Base-by-base conservation (phyloP, 768 basidiomycete genomes). In the Termitomyces sp. region DNA sequence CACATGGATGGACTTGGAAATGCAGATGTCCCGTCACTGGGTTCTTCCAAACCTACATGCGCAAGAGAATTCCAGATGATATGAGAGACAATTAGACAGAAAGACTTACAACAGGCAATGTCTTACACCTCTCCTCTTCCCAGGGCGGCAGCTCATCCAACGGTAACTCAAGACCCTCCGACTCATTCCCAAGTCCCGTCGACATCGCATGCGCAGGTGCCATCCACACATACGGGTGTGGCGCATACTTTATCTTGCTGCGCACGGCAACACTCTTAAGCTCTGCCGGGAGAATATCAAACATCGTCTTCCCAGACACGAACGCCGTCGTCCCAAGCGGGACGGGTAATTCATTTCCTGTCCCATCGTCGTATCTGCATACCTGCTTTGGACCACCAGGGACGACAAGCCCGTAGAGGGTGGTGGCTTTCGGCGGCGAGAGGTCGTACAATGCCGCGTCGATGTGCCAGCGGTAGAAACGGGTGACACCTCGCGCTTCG, bases 141-240 rank as follows among this genome's bases (percentile, higher is more conserved):
- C 93, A 97, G n/a, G 79, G 71, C 0, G 94, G 90, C 26, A 97
- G 81, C 60, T 92, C 85, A 18, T 79, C 72, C 49, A 83, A 63
- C 1, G 83, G 71, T 62, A 89, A 65, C 74, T 96, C 93, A 38
- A 84, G 74, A 0, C 87, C 88, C 52, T 95, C 94, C 2, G 75
- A 77, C 70, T 89, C 89, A 65, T 95, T 87, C 1, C 93, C 93
- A 8, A 96, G 75, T 5, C 93, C 93, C 23, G 91, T 93, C 0
- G 90, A 77, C 66, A 85, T 70, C 0, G 91, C 86, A 58, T 78
- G 83, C 1, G 91, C 85, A 18, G 86, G 82, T 0, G 88, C 81
- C 91, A 95, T 95, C 92, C 92, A 94, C 40, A 93, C 87, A 69
- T 93, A 94, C 1, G 93, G 91, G 59, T 93, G 91, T 12, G 93